Evolutionary conservation across 371 early-diverging fungal genomes (phyloP).

Genomic region (Circinella minor): DNA sequence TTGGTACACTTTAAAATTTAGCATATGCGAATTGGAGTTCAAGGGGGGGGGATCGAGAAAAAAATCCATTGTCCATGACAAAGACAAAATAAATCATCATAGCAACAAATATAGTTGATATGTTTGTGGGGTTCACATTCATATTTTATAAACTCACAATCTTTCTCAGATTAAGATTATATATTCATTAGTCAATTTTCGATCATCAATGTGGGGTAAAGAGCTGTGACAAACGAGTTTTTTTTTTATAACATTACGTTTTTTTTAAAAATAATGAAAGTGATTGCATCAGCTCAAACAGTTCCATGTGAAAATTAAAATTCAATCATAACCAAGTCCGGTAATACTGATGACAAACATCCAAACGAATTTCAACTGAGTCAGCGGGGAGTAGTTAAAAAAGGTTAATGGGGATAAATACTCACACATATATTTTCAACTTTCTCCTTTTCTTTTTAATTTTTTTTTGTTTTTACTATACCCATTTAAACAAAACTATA

Average conservation of each 20-base stretch:
- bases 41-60: too few species aligned
- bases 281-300: neutral
- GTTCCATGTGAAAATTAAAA: slow-evolving; percentile 7
- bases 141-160: too few species aligned
- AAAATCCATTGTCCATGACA: too few species aligned
- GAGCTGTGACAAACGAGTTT: neutral
- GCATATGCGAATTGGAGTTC: too few species aligned
- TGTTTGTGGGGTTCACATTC: too few species aligned
- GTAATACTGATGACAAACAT: slow-evolving; percentile 5
- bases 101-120: too few species aligned
- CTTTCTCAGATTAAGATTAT: too few species aligned
- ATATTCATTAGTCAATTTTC: too few species aligned
- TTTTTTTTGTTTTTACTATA: slow-evolving; percentile 11
- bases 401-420: neutral
- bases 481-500: neutral
- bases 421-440: neutral
- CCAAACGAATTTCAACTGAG: slow-evolving; percentile 6
- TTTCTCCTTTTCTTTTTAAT: neutral
- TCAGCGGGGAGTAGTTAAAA: slow-evolving; percentile 5
- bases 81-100: too few species aligned
- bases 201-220: neutral
- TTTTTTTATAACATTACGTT: too few species aligned
- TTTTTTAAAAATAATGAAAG: too few species aligned
- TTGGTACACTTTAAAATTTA: too few species aligned
- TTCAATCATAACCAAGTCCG: slow-evolving; percentile 5